Base-by-base conservation (phyloP, 2,329 filamentous ascomycete genomes). In the Aspergillus sp. region DNA sequence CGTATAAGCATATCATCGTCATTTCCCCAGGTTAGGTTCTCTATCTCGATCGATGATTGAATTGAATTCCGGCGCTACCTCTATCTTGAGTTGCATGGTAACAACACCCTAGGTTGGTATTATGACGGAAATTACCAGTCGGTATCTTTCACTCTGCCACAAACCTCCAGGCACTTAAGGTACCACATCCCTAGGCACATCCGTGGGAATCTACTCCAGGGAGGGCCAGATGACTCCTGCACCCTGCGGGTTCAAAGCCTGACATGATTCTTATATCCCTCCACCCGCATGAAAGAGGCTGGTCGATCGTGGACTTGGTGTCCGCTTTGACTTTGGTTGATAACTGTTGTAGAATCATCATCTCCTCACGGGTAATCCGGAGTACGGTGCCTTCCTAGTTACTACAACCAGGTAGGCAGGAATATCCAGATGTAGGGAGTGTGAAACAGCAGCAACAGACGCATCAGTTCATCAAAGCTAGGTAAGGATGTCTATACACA, bases 201-300 rank as follows among this genome's bases (percentile, higher is more conserved):
- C 26, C 8, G 26, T 30, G 26, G 26, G 26, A 30, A 30, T 8
- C 9, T 42, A 19, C 16, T 20, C n/a, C 11, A 22, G 40, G 19
- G 16, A 26, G 40, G 41, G 50, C 50, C 54, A 58, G 53, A 58
- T 59, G 59, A 60, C 56, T 50, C 45, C 45, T 55, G 51, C 59
- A 51, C 49, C 51, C 58, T 61, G 58, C 54, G 51, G 50, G 52
- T 56, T 57, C 55, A 51, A 54, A 47, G 50, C 52, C 53, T 58
- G 58, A 57, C 53, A 59, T 56, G 53, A 57, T 59, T 56, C 58
- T 59, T 59, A 57, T 51, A 57, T 57, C 44, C 42, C 54, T 54
- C 51, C 40, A 51, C 53, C 56, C 53, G 57, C 53, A 38, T 35
- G 33, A 35, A 35, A n/a, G 33, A 35, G 33, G 33, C 13, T 10